These are phyloP conservation scores for Plectranthus barbatus DNA, from an alignment of 257 asterid genomes.

Conservation along the genomic window DNA sequence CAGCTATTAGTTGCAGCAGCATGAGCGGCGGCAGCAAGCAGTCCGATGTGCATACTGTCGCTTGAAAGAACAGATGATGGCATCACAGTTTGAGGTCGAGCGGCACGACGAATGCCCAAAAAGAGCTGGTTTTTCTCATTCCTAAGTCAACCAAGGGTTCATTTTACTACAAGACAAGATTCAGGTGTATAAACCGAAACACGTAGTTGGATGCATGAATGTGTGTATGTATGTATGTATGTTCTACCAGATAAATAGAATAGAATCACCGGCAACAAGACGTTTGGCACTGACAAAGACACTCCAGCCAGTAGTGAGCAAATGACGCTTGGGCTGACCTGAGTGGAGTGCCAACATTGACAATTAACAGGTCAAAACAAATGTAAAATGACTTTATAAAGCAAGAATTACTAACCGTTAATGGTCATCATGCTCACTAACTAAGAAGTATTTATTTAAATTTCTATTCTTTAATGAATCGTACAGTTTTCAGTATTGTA, in stretches of 20 bases:
- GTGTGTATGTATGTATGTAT: too few species aligned
- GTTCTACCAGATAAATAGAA: conserved; percentile 60
- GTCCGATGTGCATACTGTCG: conserved; percentile 98
- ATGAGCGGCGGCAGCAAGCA: conserved; percentile 99
- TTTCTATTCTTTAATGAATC: neutral
- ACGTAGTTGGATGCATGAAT: neutral
- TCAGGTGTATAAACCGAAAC: neutral
- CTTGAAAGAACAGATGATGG: conserved; percentile 96
- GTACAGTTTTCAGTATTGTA: neutral
- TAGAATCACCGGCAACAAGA: conserved; percentile 57
- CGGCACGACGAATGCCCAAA: conserved; percentile 89
- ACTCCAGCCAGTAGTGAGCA: conserved; percentile 63
- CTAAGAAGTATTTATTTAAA: neutral
- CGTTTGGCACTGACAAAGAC: conserved; percentile 58
- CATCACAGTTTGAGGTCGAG: conserved; percentile 94
- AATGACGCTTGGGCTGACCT: conserved; percentile 64
- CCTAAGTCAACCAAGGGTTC: conserved; percentile 31
- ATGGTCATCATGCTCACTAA: neutral
- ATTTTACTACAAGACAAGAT: neutral
- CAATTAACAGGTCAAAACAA: conserved; percentile 2
- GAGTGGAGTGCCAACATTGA: conserved; percentile 1
- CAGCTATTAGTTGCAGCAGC: conserved; percentile 98
- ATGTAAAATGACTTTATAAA: neutral
- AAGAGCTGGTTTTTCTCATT: conserved; percentile 92
- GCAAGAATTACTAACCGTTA: neutral